Evolutionary conservation across 176 grass and related monocot species (phyloP).

Genomic region (Cocos nucifera): DNA sequence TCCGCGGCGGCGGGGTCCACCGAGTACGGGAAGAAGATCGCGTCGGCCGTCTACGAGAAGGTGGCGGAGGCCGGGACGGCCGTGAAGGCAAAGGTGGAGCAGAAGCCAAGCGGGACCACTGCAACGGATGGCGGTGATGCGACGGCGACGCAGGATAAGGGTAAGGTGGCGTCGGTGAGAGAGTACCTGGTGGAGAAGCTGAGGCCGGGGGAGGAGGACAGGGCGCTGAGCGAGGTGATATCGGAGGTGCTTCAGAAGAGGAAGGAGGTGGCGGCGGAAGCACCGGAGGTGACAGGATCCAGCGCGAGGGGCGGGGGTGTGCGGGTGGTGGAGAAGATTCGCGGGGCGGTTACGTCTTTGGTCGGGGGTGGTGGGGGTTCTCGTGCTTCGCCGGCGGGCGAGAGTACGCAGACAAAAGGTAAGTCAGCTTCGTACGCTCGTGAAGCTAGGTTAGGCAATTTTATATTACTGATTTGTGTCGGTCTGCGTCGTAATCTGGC

Average conservation of each 20-base stretch:
- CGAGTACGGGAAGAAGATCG: constrained; percentile 55
- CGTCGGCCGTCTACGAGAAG: constrained; percentile 46
- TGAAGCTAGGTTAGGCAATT: too few relatives aligned
- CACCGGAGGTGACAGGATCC: constrained; percentile 9
- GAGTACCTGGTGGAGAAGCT: constrained; percentile 60
- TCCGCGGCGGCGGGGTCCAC: constrained; percentile 37
- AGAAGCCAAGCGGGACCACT: background rate
- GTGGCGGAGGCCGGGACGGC: constrained; percentile 35
- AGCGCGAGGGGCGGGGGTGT: constrained; percentile 1
- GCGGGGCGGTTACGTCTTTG: constrained; percentile 46
- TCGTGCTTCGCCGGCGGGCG: background rate
- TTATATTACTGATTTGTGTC: too few relatives aligned
- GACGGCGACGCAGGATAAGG: constrained; percentile 9
- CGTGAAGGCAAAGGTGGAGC: constrained; percentile 33
- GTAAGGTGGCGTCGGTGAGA: constrained; percentile 34
- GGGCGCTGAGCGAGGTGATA: constrained; percentile 52
- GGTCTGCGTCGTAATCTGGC: too few relatives aligned
- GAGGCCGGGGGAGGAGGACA: constrained; percentile 60
- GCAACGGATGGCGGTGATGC: background rate
- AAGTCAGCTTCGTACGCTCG: too few relatives aligned
- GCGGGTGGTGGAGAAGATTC: constrained; percentile 23
- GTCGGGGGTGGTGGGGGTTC: constrained; percentile 25
- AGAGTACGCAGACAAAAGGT: constrained; percentile 5
- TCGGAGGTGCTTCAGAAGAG: constrained; percentile 39
- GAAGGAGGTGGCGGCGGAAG: constrained; percentile 30